Base-by-base conservation (phyloP, 495 filamentous ascomycete genomes). In the Podospora pseudocomata region DNA sequence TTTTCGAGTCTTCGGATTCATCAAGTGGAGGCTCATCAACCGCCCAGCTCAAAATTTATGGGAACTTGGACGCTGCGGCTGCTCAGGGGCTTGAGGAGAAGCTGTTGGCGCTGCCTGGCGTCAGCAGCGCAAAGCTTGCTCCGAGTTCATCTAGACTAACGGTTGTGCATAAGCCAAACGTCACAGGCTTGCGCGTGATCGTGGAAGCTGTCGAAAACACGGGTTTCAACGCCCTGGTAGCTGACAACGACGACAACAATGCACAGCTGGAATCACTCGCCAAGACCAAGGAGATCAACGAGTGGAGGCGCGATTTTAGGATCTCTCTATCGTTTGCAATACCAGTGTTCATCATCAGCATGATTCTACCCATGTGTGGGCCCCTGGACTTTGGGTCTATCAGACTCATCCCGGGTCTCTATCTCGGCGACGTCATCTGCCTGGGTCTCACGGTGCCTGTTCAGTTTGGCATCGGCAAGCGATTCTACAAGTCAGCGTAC, bases 191-290 rank as follows among this genome's bases (percentile, higher is more conserved):
- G 39, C 90, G 95, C 28, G 85, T 86, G 13, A 82, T 98, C 54
- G 94, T 97, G 20, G 92, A 92, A 67, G 81, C 88, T 11, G 87
- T 97, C 61, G 95, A 99, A 78, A 84, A 82, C 23, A 78, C 85
- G 7, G 92, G 92, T 4, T 92, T 91, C 77, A 97, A 97, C 74
- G 95, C 94, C 9, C 81, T 99, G 5, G 83, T 97, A 27, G 89
- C 94, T 2, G 94, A 98, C 71, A 88, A 89, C 56, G 92, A 98
- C 68, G 96, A 99, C 75, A 98, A 94, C 73, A 97, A 97, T 77
- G 94, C 96, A 4, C 95, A 99, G 75, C 85, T 99, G 2, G 92
- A 99, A 75, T 97, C 94, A 1, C 83, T 99, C 3, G 89, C 96
- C 11, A 99, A 99, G 77, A 97, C 94, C 0, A 94, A 91, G 67